phyloP scores from a whole-genome alignment of 495 filamentous ascomycete genomes.

The Neurospora tetraspora region DNA sequence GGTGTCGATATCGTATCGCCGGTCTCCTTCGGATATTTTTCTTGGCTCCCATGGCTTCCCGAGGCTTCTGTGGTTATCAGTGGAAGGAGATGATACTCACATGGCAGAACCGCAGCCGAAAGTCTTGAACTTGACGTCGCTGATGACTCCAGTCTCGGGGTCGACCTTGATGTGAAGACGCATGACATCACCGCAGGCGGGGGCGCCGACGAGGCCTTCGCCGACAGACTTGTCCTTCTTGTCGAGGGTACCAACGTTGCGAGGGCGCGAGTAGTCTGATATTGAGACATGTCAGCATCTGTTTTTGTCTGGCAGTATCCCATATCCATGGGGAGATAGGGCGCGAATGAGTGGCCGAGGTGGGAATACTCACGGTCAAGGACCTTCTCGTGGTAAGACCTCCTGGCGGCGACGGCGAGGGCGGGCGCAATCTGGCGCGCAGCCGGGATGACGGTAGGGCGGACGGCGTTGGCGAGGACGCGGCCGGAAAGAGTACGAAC shows the following conservation, averaged over 20 bases:
- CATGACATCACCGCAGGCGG: slow-evolving; percentile 93
- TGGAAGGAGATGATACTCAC: slow-evolving; percentile 6
- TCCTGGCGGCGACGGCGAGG: slow-evolving; percentile 28
- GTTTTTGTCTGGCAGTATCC: background rate
- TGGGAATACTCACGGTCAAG: slow-evolving; percentile 46
- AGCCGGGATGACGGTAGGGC: slow-evolving; percentile 16
- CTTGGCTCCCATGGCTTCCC: background rate
- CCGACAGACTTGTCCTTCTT: slow-evolving; percentile 85
- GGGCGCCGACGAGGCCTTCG: slow-evolving; percentile 94
- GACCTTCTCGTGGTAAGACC: slow-evolving; percentile 53
- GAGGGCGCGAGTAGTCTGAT: slow-evolving; percentile 76
- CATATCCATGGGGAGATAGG: background rate
- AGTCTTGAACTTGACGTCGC: slow-evolving; percentile 82
- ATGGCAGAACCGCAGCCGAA: slow-evolving; percentile 97
- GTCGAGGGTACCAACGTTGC: slow-evolving; percentile 88
- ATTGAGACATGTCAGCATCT: background rate
- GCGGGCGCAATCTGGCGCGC: slow-evolving; percentile 29
- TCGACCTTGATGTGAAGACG: slow-evolving; percentile 98
- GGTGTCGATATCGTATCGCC: background rate
- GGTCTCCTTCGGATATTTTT: background rate
- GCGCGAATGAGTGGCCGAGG: background rate
- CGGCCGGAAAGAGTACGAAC: slow-evolving; percentile 21
- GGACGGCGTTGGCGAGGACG: slow-evolving; percentile 14
- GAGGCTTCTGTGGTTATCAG: background rate
- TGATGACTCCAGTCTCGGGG: slow-evolving; percentile 76